phyloP scores from a whole-genome alignment of 352 stramenopile species.

The Phytopythium montanum region DNA sequence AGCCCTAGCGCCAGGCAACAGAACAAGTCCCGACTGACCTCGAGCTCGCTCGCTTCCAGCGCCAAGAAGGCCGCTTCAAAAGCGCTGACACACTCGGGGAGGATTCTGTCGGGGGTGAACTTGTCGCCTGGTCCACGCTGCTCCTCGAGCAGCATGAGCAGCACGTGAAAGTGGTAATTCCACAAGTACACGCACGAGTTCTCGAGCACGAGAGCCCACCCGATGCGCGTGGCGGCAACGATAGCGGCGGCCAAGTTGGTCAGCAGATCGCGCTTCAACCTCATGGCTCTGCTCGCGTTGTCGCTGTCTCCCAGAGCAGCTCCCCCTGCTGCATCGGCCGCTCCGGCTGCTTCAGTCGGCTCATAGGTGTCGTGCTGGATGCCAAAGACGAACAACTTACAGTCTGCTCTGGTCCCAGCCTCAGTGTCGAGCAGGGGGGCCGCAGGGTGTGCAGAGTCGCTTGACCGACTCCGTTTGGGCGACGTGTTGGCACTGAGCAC shows the following conservation, averaged over 20 bases:
- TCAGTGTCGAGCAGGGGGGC: not conserved
- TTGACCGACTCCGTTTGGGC: not conserved
- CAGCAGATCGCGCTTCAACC: constrained; percentile 49
- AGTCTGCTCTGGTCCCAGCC: not conserved
- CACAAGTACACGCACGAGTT: constrained; percentile 87
- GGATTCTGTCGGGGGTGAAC: constrained; percentile 37
- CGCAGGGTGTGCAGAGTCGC: not conserved
- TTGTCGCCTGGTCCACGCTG: not conserved
- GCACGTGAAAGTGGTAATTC: constrained; percentile 91
- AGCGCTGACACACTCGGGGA: constrained; percentile 55
- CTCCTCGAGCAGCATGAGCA: constrained; percentile 40
- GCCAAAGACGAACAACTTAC: constrained; percentile 26
- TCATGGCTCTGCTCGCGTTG: constrained; percentile 18
- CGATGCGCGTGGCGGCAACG: constrained; percentile 31
- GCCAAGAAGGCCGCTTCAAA: constrained; percentile 53
- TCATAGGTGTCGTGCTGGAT: constrained; percentile 15
- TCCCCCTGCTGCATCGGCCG: constrained; percentile 11
- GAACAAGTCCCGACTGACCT: constrained; percentile 41
- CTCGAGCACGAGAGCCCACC: constrained; percentile 66
- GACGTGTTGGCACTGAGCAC: not conserved
- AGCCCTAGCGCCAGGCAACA: constrained; percentile 47
- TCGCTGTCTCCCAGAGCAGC: not conserved
- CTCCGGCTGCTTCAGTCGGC: not conserved
- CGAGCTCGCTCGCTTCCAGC: constrained; percentile 26
- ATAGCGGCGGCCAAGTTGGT: constrained; percentile 31